Percentiles rank a stretch among this genome's conserved stretches.
phyloP scores from a whole-genome alignment of 495 filamentous ascomycete genomes.

The Penicillium longicatenatum region DNA sequence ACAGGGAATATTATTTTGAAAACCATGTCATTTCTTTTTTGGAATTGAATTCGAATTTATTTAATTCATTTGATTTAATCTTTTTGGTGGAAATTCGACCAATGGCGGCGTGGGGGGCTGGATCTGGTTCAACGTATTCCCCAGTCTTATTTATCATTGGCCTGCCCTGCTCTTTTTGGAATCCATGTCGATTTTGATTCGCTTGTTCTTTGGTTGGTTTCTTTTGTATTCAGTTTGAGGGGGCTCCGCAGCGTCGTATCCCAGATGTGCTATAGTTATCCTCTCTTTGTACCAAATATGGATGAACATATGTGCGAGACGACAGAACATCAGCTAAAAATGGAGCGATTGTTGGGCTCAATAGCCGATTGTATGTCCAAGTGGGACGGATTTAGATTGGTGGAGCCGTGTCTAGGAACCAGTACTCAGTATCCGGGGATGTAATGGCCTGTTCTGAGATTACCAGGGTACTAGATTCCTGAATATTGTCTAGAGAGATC shows the following conservation, averaged over 20 bases:
- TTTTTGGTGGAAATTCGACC: neutral
- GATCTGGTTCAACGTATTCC: neutral
- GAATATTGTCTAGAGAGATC: neutral
- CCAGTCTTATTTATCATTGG: neutral
- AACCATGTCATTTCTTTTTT: neutral
- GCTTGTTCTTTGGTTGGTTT: neutral
- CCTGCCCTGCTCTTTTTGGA: neutral
- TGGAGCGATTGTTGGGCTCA: neutral
- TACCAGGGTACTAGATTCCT: neutral
- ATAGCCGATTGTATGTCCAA: neutral
- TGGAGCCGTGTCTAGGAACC: too few species aligned
- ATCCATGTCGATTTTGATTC: neutral
- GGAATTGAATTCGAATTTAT: neutral
- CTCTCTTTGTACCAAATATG: neutral
- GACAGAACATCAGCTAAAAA: neutral
- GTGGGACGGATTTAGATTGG: too few species aligned
- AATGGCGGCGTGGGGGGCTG: neutral
- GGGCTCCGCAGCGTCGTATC: neutral
- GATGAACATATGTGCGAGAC: neutral
- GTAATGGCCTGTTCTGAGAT: conserved; percentile 20
- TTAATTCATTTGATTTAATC: neutral
- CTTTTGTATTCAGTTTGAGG: neutral
- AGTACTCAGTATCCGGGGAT: conserved; percentile 18
- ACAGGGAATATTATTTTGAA: neutral
- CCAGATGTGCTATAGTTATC: neutral